Percentiles rank a stretch among this genome's conserved stretches.
phyloP scores from a whole-genome alignment of 257 asterid species.

The Datura wrightii region DNA sequence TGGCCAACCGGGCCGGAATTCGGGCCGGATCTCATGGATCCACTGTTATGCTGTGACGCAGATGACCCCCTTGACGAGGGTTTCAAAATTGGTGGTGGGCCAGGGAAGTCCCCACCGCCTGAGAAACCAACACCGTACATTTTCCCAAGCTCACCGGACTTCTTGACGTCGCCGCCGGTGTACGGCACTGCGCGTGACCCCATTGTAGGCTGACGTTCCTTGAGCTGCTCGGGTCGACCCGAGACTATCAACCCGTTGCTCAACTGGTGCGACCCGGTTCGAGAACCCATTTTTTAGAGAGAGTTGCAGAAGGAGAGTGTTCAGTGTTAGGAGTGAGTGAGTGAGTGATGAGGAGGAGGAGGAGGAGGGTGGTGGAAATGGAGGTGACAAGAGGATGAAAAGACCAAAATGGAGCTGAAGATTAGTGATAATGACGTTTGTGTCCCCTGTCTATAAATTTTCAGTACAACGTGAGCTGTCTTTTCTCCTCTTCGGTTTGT shows the following conservation, averaged over 20 bases:
- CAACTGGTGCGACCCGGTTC: constrained; percentile 91
- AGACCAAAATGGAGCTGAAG: constrained; percentile 43
- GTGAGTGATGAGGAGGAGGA: constrained; percentile 37
- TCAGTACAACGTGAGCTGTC: constrained; percentile 22
- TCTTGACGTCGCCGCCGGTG: constrained; percentile 93
- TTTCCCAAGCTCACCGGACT: constrained; percentile 86
- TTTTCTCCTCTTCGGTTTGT: not conserved
- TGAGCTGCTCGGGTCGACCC: constrained; percentile 77
- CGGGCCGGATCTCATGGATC: constrained; percentile 88
- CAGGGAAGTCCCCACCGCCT: constrained; percentile 53
- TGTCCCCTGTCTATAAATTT: constrained; percentile 38
- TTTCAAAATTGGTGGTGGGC: constrained; percentile 39
- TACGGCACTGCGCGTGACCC: constrained; percentile 78
- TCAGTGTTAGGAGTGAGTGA: constrained; percentile 32
- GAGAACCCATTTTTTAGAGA: constrained; percentile 53
- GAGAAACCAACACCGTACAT: constrained; percentile 72
- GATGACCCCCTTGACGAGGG: constrained; percentile 67
- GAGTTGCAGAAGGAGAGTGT: constrained; percentile 29
- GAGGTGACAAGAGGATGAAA: constrained; percentile 29
- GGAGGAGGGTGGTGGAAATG: constrained; percentile 33
- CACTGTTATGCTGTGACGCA: constrained; percentile 66
- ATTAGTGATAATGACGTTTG: constrained; percentile 29
- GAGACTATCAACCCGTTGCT: constrained; percentile 89
- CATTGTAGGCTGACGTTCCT: constrained; percentile 75
- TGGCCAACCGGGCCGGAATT: constrained; percentile 67